These are phyloP conservation scores for Pinguiococcus pyrenoidosus DNA, from an alignment of 108 stramenopile genomes.

Conservation along the genomic window DNA sequence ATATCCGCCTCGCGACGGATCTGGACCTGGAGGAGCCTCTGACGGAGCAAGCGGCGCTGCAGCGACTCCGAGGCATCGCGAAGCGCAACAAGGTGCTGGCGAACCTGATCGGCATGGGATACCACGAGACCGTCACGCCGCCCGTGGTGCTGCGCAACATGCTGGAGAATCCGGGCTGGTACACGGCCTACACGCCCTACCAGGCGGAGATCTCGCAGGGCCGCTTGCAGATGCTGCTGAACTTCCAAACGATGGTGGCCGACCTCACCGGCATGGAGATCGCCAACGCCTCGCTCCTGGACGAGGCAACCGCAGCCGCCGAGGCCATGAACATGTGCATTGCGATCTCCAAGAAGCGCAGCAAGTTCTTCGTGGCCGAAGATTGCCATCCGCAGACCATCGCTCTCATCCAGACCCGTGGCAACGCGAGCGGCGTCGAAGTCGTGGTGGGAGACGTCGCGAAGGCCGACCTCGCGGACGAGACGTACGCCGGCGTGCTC, in stretches of 20 bases:
- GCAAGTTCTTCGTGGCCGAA: constrained; percentile 72
- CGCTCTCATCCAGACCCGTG: constrained; percentile 74
- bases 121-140: constrained; percentile 87
- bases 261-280: constrained; percentile 94
- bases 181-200: constrained; percentile 97
- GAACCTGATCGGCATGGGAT: constrained; percentile 93
- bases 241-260: constrained; percentile 96
- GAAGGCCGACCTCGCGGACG: constrained; percentile 48
- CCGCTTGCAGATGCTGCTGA: constrained; percentile 91
- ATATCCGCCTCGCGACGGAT: constrained; percentile 54
- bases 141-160: constrained; percentile 90
- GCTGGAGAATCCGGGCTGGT: constrained; percentile 98
- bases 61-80: constrained; percentile 37
- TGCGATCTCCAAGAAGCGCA: constrained; percentile 54
- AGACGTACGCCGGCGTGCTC: constrained; percentile 81
- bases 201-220: constrained; percentile 99
- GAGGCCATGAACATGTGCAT: constrained; percentile 95
- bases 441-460: constrained; percentile 70
- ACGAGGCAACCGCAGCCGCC: constrained; percentile 88
- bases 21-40: constrained; percentile 62
- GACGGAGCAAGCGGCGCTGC: constrained; percentile 84
- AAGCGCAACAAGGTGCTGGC: constrained; percentile 77
- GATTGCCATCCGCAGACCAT: constrained; percentile 96
- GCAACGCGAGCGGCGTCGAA: constrained; percentile 69
- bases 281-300: constrained; percentile 83